Percentiles rank a stretch among this genome's conserved stretches.
Evolutionary conservation across 306 rosid genomes (phyloP).

Genomic region (Medicago lupulina): DNA sequence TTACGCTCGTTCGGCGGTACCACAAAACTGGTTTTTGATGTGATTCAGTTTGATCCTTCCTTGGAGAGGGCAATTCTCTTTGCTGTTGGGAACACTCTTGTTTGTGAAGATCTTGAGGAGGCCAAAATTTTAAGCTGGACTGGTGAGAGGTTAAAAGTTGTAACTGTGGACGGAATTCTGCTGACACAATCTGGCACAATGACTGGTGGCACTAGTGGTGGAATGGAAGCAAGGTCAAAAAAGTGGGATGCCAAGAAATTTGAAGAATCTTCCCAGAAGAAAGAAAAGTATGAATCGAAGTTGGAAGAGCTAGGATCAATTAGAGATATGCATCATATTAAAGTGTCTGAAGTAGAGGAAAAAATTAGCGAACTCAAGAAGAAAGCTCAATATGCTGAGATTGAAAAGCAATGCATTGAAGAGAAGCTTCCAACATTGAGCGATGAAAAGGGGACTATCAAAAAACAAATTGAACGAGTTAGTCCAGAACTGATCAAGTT

Average conservation of each 20-base stretch:
- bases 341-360: conserved; percentile 90
- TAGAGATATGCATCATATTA: conserved; percentile 86
- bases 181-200: conserved; percentile 94
- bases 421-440: conserved; percentile 76
- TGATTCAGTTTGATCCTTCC: conserved; percentile 64
- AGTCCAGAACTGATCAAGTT: conserved; percentile 80
- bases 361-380: conserved; percentile 84
- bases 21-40: not conserved
- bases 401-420: conserved; percentile 83
- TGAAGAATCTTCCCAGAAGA: conserved; percentile 69
- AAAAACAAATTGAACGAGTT: conserved; percentile 72
- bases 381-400: conserved; percentile 89
- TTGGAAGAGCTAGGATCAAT: conserved; percentile 89
- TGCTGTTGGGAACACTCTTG: conserved; percentile 87
- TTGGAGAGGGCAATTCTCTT: not conserved
- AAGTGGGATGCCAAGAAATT: conserved; percentile 90
- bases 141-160: conserved; percentile 94
- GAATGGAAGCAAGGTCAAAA: conserved; percentile 96
- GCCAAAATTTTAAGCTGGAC: conserved; percentile 86
- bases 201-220: conserved; percentile 80
- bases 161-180: conserved; percentile 90
- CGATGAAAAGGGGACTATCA: conserved; percentile 67
- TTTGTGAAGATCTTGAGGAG: conserved; percentile 89
- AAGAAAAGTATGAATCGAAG: conserved; percentile 78
- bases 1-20: not conserved